Conservation (phyloP, 2,329 filamentous ascomycete species). For the Aspergillus phoenicis region DNA sequence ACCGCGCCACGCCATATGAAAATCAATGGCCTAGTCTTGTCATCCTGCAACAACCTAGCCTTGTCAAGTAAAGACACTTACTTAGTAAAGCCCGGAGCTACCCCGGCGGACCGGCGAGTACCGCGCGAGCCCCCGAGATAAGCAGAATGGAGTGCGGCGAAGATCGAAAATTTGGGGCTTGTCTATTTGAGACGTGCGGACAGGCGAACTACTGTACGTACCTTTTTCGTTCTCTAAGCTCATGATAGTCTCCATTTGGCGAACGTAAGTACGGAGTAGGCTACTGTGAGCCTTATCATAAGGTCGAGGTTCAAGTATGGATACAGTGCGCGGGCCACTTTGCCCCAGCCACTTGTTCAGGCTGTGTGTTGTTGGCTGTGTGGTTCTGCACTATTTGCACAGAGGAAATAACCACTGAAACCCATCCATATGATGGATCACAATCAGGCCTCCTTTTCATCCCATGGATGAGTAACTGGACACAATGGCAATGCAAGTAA, state of each 20-base stretch:
- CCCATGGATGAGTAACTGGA: neutral
- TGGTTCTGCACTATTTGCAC: neutral
- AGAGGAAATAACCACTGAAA: neutral
- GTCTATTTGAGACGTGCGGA: neutral
- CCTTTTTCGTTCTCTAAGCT: neutral
- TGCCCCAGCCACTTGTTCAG: neutral
- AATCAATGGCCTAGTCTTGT: neutral
- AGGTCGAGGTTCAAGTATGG: neutral
- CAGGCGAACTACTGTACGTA: constrained; percentile 1
- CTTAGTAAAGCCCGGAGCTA: neutral
- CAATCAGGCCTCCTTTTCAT: neutral
- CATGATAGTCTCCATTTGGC: no score
- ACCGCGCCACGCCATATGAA: neutral
- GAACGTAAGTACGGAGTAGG: no score
- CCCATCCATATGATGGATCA: neutral
- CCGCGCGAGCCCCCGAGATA: constrained; percentile 4
- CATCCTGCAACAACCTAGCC: neutral
- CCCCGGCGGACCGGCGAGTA: constrained; percentile 8
- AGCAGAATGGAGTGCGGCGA: neutral
- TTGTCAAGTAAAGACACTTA: neutral
- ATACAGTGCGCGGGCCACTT: neutral
- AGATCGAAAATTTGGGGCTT: constrained; percentile 2
- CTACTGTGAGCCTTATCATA: no score
- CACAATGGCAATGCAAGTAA: neutral
- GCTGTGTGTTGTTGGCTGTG: neutral